Percentiles rank a stretch among this genome's conserved stretches.
Evolutionary conservation across 2,329 filamentous ascomycete species (phyloP).

Genomic region (Tricladium varicosporioides): DNA sequence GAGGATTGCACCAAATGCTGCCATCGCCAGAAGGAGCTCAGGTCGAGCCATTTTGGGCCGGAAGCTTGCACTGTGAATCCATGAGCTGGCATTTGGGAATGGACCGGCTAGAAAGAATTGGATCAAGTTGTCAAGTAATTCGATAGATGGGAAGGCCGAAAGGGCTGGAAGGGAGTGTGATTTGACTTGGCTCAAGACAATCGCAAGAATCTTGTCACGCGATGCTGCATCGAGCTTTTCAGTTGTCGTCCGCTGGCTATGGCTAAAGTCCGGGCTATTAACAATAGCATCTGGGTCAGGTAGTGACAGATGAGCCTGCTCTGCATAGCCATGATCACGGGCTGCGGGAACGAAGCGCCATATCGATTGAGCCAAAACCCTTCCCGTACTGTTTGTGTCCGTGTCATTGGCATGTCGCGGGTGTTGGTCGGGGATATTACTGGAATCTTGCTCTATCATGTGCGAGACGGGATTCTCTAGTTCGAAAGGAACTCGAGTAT

Average conservation of each 20-base stretch:
- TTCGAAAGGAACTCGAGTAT: no score
- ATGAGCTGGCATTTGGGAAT: slow-evolving; percentile 15
- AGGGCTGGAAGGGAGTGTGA: slow-evolving; percentile 9
- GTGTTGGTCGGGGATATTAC: no score
- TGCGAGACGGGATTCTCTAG: no score
- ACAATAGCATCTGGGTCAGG: no score
- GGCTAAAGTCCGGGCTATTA: neutral
- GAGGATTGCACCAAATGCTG: slow-evolving; percentile 20
- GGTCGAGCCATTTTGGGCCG: slow-evolving; percentile 6
- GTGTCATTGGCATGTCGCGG: no score
- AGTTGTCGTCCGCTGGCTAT: slow-evolving; percentile 1
- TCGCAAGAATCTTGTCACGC: slow-evolving; percentile 22
- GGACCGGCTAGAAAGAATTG: slow-evolving; percentile 19
- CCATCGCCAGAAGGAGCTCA: slow-evolving; percentile 14
- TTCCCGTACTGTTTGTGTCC: no score
- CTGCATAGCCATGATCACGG: no score
- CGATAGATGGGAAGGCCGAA: slow-evolving; percentile 22
- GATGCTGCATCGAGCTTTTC: slow-evolving; percentile 9
- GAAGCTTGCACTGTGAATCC: slow-evolving; percentile 22
- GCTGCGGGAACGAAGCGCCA: no score
- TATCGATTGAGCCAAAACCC: no score
- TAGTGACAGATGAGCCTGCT: no score
- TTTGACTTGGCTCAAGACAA: slow-evolving; percentile 16
- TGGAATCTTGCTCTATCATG: no score
- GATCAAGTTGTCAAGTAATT: slow-evolving; percentile 19